Conservation (phyloP, 2,329 filamentous ascomycete genomes). For the Aspergillus phoenicis region DNA sequence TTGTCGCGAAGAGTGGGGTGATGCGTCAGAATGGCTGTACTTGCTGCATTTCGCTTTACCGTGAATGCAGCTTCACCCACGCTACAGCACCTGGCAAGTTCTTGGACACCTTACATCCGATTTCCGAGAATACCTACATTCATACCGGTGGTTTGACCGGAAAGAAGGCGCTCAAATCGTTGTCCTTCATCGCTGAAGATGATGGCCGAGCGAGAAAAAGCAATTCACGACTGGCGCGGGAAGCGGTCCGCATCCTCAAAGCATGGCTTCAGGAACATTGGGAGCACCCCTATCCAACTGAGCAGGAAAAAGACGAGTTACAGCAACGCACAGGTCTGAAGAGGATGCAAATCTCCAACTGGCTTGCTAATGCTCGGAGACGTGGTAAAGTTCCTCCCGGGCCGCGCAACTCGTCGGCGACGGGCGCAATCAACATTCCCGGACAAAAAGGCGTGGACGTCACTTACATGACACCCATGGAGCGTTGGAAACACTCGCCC, state of each 20-base stretch:
- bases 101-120: constrained; percentile 48
- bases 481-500: constrained; percentile 70
- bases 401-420: constrained; percentile 68
- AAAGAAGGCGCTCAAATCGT: constrained; percentile 45
- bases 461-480: constrained; percentile 63
- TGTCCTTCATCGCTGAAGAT: constrained; percentile 42
- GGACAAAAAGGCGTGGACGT: constrained; percentile 53
- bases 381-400: constrained; percentile 72
- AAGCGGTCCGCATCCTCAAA: constrained; percentile 78
- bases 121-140: constrained; percentile 46
- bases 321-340: constrained; percentile 78
- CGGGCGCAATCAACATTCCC: constrained; percentile 75
- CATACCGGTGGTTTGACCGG: constrained; percentile 43
- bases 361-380: constrained; percentile 86
- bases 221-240: constrained; percentile 75
- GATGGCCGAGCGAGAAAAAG: constrained; percentile 59
- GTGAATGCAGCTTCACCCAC: constrained; percentile 52
- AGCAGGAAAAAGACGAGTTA: constrained; percentile 80
- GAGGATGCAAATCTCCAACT: constrained; percentile 83
- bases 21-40: constrained; percentile 48
- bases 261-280: constrained; percentile 80
- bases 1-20: constrained; percentile 48
- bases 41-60: constrained; percentile 51
- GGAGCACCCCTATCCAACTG: constrained; percentile 83
- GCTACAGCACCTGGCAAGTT: constrained; percentile 45